Evolutionary conservation across 805 yeast genomes (phyloP).

Genomic region (Kuraishia capsulata): DNA sequence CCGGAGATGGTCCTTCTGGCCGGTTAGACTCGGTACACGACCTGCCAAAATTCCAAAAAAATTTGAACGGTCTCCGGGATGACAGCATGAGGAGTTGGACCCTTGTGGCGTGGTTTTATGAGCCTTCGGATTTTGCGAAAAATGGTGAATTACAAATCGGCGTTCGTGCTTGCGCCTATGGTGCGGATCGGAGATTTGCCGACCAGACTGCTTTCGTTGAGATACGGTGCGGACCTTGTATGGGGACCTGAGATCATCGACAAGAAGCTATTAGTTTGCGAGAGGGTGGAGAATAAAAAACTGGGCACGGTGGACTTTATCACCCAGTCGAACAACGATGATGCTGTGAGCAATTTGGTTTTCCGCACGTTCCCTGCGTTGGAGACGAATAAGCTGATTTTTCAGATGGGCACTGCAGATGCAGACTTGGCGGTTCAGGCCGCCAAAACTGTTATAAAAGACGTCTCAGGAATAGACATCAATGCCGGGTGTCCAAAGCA

Average conservation of each 20-base stretch:
- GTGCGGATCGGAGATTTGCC: conserved; percentile 95
- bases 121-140: no score
- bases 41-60: no score
- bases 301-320: conserved; percentile 56
- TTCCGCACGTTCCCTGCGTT: conserved; percentile 62
- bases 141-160: conserved; percentile 38
- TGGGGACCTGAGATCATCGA: conserved; percentile 97
- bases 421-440: conserved; percentile 85
- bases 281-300: conserved; percentile 47
- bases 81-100: no score
- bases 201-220: conserved; percentile 68
- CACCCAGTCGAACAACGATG: conserved; percentile 27
- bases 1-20: no score
- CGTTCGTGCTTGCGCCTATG: conserved; percentile 91
- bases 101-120: no score
- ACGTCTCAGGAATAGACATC: conserved; percentile 88
- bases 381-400: conserved; percentile 64
- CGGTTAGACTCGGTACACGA: no score
- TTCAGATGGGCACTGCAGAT: conserved; percentile 85
- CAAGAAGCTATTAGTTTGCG: conserved; percentile 66
- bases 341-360: conserved; percentile 39
- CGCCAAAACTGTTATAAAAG: conserved; percentile 68
- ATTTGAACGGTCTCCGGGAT: no score
- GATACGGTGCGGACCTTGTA: conserved; percentile 86
- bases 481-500: conserved; percentile 98